Percentiles rank a stretch among this genome's conserved stretches.
Conservation (phyloP, 1,139 yeast species). For the Sugiyamaella xylanicola region DNA sequence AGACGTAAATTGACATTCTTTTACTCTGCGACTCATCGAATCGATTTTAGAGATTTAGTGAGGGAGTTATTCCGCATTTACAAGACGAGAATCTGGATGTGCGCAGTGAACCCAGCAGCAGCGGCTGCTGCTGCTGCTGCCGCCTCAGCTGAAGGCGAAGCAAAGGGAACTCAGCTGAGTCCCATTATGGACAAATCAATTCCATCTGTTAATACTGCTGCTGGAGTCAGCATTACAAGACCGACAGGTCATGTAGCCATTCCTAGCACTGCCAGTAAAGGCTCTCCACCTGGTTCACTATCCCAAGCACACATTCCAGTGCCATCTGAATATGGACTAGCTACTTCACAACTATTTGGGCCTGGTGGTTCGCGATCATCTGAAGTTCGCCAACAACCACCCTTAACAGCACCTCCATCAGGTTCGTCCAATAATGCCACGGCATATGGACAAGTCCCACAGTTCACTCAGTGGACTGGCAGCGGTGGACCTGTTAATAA, state of each 20-base stretch:
- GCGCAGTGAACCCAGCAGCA: constrained; percentile 58
- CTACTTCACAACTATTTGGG: constrained; percentile 20
- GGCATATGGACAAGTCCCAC: not conserved
- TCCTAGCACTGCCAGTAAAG: not conserved
- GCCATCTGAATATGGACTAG: constrained; percentile 19
- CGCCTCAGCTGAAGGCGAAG: constrained; percentile 1
- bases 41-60: constrained; percentile 90
- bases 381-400: constrained; percentile 11
- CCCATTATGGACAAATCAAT: constrained; percentile 1
- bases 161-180: not conserved
- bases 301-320: not conserved
- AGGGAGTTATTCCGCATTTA: constrained; percentile 89
- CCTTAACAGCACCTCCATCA: not conserved
- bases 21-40: constrained; percentile 77
- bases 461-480: constrained; percentile 2
- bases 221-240: not conserved
- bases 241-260: not conserved
- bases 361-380: constrained; percentile 1
- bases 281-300: constrained; percentile 7
- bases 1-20: constrained; percentile 90
- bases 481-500: not conserved
- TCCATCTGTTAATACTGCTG: not conserved
- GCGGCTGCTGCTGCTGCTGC: constrained; percentile 22
- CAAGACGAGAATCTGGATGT: constrained; percentile 96
- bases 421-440: not conserved